Conservation (phyloP, 2,329 filamentous ascomycete species). For the Hirsutella minnesotensis region DNA sequence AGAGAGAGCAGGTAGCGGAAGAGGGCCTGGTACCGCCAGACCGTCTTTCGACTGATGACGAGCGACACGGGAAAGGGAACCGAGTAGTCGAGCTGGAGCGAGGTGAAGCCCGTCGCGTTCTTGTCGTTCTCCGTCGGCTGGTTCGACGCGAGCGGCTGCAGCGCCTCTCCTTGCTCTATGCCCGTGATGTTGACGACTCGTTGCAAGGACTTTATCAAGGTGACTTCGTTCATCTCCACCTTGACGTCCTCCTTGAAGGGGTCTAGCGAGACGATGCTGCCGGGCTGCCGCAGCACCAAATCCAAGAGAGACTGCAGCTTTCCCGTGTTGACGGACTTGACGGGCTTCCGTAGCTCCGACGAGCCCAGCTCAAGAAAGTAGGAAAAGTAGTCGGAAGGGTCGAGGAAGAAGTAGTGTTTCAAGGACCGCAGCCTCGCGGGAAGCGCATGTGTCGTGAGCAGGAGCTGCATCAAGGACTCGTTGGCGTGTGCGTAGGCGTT, state of each 20-base stretch:
- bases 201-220: conserved; percentile 87
- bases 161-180: conserved; percentile 77
- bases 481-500: conserved; percentile 92
- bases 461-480: conserved; percentile 77
- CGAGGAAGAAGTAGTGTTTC: conserved; percentile 98
- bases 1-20: conserved; percentile 90
- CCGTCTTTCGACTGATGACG: conserved; percentile 88
- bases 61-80: conserved; percentile 93
- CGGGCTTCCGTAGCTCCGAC: conserved; percentile 81
- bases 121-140: conserved; percentile 68
- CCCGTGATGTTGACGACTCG: conserved; percentile 94
- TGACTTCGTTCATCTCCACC: conserved; percentile 91
- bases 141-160: conserved; percentile 55
- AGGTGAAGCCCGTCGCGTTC: conserved; percentile 81
- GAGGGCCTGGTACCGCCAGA: conserved; percentile 92
- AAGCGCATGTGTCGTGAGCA: conserved; percentile 85
- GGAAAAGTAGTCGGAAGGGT: conserved; percentile 94
- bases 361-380: conserved; percentile 90
- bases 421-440: conserved; percentile 78
- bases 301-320: conserved; percentile 96
- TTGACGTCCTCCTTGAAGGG: conserved; percentile 98
- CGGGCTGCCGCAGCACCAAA: conserved; percentile 88
- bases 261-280: conserved; percentile 84
- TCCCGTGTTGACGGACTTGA: conserved; percentile 76
- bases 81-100: conserved; percentile 83